Base-by-base conservation (phyloP, 116 monocot genomes). In the Zostera marina region DNA sequence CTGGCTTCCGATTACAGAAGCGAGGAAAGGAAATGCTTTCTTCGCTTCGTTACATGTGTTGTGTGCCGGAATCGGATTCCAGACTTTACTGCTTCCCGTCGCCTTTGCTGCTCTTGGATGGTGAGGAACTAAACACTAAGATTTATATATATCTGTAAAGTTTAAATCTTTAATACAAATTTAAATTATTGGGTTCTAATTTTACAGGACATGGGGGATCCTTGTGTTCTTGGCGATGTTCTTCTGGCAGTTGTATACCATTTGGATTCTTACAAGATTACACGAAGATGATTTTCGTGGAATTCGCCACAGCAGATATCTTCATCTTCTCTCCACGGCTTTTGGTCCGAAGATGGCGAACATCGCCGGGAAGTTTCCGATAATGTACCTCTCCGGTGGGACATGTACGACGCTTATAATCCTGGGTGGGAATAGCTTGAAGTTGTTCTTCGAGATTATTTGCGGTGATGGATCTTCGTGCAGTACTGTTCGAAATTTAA, bases 1-100 rank as follows among this genome's bases (percentile, higher is more conserved):
- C 3, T 92, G 92, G 92, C 77, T 92, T 11, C 92, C 92, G 17
- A 80, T 92, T 66, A 92, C 92, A 0, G 87, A 92, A 76, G 79
- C 87, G 17, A 73, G 87, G 52, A 87, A 77, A 53, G 92, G 92
- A 14, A 92, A 92, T 53, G 82, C 83, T 1, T 92, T 75, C 66
- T 92, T 87, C 65, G 58, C 92, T 5, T 83, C 83, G 1, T 92
- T 92, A 66, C 92, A 92, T 60, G 72, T 60, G 10, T 76, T 92
- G 55, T 79, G 87, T 72, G 74, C 83, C 3, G 92, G 92, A 4
- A 74, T 92, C 23, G 92, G 92, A 0, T 92, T 92, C 60, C 87
- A 92, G 62, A 78, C 92, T 1, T 71, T 92, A 13, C 75, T 83
- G 22, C 66, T 92, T 32, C 92, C 87, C 20, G 75, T 83, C 0